Evolutionary conservation across 306 rosid genomes (phyloP), one percentile per base, ranked within the genome.

Genomic region (Cucurbita pepo): DNA sequence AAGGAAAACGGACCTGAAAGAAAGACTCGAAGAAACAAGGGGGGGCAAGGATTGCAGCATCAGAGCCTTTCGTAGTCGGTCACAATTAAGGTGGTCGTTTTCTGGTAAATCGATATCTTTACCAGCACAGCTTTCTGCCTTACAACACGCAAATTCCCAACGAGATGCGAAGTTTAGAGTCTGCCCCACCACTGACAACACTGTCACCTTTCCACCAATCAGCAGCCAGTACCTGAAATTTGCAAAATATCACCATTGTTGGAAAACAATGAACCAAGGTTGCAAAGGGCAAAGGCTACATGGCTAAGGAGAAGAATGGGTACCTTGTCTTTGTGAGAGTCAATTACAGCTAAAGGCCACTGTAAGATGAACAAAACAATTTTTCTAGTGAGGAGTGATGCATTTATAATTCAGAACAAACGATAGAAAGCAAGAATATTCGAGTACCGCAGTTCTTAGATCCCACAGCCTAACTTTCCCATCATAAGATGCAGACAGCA

Each of bases 391-490:
- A 72, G 52, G 5, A 21, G 8, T 7, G 21, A 45, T 54, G 56
- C 40, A 72, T 66, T 55, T 57, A 30, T 2, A 37, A 76, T 66
- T 64, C 10, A 55, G 19, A 57, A 18, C 52, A 55, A 55, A 59
- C 1, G 34, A n/a, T 40, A 69, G 18, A 43, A 6, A 72, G 58
- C 4, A 66, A 74, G 65, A 75, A 75, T 66, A 40, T 52, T 12
- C 47, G 13, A 56, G 80, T 89, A 95, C 99, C 83, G 95, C 92
- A 73, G 99, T 89, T 86, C 99, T 89, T 54, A 86, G 72, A 85
- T 94, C 99, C 99, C 97, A 94, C 61, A 94, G 76, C 99, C 83
- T 91, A 56, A 89, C 86, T 82, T 85, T 91, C 77, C 97, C 96
- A 66, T 94, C 99, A 58, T 88, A 89, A 1, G 99, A 95, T 82